These are phyloP conservation scores for Zelonia costaricensis DNA, from an alignment of 208 protist genomes.

Conservation along the genomic window DNA sequence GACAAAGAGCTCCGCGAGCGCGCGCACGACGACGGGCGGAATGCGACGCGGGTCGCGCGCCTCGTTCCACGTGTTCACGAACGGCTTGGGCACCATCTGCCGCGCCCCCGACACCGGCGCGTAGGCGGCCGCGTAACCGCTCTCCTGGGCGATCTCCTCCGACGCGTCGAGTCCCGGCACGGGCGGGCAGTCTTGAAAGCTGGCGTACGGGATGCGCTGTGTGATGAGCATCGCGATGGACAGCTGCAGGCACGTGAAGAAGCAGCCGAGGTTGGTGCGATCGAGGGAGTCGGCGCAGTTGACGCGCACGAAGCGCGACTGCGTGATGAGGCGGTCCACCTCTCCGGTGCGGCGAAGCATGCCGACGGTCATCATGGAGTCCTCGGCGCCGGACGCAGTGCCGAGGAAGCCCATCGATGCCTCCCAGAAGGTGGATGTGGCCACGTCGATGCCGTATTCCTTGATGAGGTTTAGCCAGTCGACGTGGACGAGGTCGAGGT, in stretches of 20 bases:
- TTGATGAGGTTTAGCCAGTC: slow-evolving; percentile 85
- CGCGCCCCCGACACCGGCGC: slow-evolving; percentile 42
- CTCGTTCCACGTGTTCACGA: slow-evolving; percentile 73
- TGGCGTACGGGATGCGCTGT: slow-evolving; percentile 53
- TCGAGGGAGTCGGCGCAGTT: slow-evolving; percentile 96
- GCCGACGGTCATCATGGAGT: slow-evolving; percentile 76
- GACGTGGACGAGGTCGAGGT: slow-evolving; percentile 77
- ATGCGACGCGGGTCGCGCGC: slow-evolving; percentile 52
- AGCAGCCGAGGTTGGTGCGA: slow-evolving; percentile 94
- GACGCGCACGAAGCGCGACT: slow-evolving; percentile 85
- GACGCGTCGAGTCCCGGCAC: slow-evolving; percentile 58
- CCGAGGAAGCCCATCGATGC: slow-evolving; percentile 57
- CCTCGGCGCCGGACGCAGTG: slow-evolving; percentile 23
- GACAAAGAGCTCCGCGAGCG: slow-evolving; percentile 75
- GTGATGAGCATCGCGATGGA: slow-evolving; percentile 77
- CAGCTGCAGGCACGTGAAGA: slow-evolving; percentile 86
- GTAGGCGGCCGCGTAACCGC: slow-evolving; percentile 35
- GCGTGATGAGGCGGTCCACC: slow-evolving; percentile 54
- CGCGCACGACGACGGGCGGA: slow-evolving; percentile 52
- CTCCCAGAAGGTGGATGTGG: slow-evolving; percentile 71
- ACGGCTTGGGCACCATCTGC: slow-evolving; percentile 49
- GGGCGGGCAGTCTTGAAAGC: slow-evolving; percentile 47
- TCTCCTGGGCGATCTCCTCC: slow-evolving; percentile 32
- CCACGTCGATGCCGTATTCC: slow-evolving; percentile 71
- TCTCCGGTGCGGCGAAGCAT: slow-evolving; percentile 41